Base-by-base conservation (phyloP, 805 yeast genomes). In the Sugiyamaella boreocaroliniensis region DNA sequence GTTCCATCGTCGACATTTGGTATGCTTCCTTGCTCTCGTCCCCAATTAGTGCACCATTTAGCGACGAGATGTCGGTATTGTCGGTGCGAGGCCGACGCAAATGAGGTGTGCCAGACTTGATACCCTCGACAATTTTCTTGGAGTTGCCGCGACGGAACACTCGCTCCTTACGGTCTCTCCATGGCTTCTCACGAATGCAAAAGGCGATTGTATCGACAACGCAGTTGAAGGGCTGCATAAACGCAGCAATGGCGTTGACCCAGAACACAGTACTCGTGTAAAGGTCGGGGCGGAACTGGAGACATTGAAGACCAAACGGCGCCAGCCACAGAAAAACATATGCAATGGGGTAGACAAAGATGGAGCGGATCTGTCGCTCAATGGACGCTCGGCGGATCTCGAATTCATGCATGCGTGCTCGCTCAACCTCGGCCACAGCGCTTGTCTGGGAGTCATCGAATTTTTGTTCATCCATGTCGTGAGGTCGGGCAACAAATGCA, bases 331-430 rank as follows among this genome's bases (percentile, higher is more conserved):
- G 68, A 26, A 85, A 73, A 53, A 88, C 74, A 67, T 88, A 89
- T 1, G 95, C 85, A 43, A 85, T 70, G 2, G 97, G 97, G 64
- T 89, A 89, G 45, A 89, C 75, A 67, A 89, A 88, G 47, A 89
- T 83, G 32, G 84, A 76, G 61, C 82, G 82, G 77, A 87, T 81
- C 69, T 89, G 96, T 52, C 82, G 81, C 64, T 84, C 81, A 48
- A 89, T 86, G 56, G 78, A 76, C 29, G 76, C 68, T 58, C 89
- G 82, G 16, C 93, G 73, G 40, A 76, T 70, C 54, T 83, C 77
- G 65, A 88, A 82, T 54, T 76, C 76, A 40, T 72, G 76, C 66
- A 85, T 75, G 49, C 83, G 79, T 50, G 83, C 84, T 34, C 74
- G 74, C 56, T 83, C 87, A 53, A 86, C 69, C 32, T 63, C 62